Conservation (phyloP, 192 early-diverging fungal species). For the Bifiguratus adelaidae region DNA sequence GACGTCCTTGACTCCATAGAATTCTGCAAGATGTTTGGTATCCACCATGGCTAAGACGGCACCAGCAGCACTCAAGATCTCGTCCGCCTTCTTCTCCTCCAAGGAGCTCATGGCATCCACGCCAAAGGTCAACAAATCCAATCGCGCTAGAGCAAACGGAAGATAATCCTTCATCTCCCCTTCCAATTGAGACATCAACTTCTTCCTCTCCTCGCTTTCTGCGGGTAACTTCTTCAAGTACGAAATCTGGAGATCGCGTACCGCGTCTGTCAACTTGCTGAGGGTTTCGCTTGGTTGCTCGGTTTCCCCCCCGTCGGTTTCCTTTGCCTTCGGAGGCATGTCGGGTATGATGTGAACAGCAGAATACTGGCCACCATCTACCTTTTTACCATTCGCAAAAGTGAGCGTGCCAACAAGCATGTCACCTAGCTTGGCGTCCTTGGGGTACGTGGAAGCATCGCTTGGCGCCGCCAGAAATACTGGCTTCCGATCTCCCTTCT, state of each 20-base stretch:
- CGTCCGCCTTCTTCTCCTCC: constrained; percentile 32
- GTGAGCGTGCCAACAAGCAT: constrained; percentile 59
- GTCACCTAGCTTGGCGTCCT: constrained; percentile 71
- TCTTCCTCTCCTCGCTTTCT: constrained; percentile 38
- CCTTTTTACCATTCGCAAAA: constrained; percentile 27
- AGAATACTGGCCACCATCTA: constrained; percentile 34
- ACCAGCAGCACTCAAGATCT: constrained; percentile 39
- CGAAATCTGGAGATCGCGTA: constrained; percentile 69
- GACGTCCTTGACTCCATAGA: constrained; percentile 48
- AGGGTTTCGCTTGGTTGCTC: constrained; percentile 34
- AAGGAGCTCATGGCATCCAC: constrained; percentile 27
- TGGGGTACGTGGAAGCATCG: constrained; percentile 40
- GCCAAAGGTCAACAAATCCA: constrained; percentile 34
- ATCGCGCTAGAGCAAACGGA: constrained; percentile 35
- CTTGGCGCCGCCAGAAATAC: constrained; percentile 44
- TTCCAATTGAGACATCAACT: constrained; percentile 49
- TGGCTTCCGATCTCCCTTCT: constrained; percentile 34
- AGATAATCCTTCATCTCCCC: constrained; percentile 42
- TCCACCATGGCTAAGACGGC: constrained; percentile 49
- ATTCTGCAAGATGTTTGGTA: constrained; percentile 46
- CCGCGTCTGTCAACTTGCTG: constrained; percentile 50
- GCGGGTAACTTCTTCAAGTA: constrained; percentile 69
- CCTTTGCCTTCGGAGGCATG: constrained; percentile 30
- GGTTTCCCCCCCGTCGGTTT: constrained; percentile 22
- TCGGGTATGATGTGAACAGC: constrained; percentile 40